Percentiles rank a stretch among this genome's conserved stretches.
These are phyloP conservation scores for Chaetomiaceae sp. DNA, from an alignment of 2,329 filamentous ascomycete genomes.

Conservation along the genomic window DNA sequence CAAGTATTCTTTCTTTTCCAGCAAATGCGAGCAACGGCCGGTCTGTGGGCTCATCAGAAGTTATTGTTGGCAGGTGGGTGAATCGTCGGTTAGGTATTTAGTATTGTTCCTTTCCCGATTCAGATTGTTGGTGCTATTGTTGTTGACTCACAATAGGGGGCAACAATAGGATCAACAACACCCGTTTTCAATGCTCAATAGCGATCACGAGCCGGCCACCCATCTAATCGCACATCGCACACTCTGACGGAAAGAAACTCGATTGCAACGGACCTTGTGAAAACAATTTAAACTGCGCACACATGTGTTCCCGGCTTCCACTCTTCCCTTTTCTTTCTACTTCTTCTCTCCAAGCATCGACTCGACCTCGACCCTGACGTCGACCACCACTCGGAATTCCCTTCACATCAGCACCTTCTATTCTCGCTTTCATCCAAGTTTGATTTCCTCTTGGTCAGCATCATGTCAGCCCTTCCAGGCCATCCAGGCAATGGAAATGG, in stretches of 20 bases:
- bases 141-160: slow-evolving; percentile 4
- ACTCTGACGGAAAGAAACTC: too few species aligned
- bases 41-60: too few species aligned
- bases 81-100: not conserved
- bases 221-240: not conserved
- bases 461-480: not conserved
- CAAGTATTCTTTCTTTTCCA: too few species aligned
- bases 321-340: not conserved
- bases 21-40: too few species aligned
- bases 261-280: too few species aligned
- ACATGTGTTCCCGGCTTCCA: slow-evolving; percentile 4
- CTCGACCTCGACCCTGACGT: too few species aligned
- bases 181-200: not conserved
- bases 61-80: too few species aligned
- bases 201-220: not conserved
- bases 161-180: slow-evolving; percentile 5
- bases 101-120: not conserved
- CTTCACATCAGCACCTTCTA: too few species aligned
- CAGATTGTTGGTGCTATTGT: slow-evolving; percentile 7
- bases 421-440: too few species aligned
- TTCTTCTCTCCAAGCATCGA: not conserved
- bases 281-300: not conserved
- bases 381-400: too few species aligned
- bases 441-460: too few species aligned
- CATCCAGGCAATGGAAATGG: too few species aligned